Conservation (phyloP, 176 grass and related monocot genomes). For the Dendrocalamus sinicus region DNA sequence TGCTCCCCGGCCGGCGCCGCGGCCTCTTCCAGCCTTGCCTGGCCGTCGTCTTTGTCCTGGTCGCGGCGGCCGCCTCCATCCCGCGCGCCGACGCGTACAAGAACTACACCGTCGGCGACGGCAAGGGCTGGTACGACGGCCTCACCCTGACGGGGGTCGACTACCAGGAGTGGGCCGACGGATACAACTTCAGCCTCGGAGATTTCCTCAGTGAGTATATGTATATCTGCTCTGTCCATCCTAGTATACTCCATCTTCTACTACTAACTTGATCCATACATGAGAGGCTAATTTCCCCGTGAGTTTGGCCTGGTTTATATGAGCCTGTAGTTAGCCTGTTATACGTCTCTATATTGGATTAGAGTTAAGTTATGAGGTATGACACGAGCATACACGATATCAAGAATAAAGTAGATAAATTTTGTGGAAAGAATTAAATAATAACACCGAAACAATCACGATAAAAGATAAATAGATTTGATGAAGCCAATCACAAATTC, state of each 20-base stretch:
- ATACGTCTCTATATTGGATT: no score
- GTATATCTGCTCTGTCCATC: neutral
- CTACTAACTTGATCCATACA: neutral
- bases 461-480: no score
- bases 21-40: conserved; percentile 18
- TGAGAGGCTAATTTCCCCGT: neutral
- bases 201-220: conserved; percentile 93
- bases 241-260: conserved; percentile 49
- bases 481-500: no score
- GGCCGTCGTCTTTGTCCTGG: conserved; percentile 3
- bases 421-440: no score
- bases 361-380: no score
- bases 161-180: conserved; percentile 90
- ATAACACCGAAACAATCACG: no score
- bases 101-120: conserved; percentile 96
- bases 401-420: no score
- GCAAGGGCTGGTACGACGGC: conserved; percentile 86
- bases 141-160: conserved; percentile 57
- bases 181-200: conserved; percentile 90
- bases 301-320: neutral
- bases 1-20: conserved; percentile 27
- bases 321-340: neutral
- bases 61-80: neutral
- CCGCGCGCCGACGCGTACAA: conserved; percentile 51
- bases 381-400: no score